A percentile compares a stretch with the other conserved stretches of the same genome.
Evolutionary conservation across 192 early-diverging fungal species (phyloP).

Genomic region (Phlyctochytrium arcticum): DNA sequence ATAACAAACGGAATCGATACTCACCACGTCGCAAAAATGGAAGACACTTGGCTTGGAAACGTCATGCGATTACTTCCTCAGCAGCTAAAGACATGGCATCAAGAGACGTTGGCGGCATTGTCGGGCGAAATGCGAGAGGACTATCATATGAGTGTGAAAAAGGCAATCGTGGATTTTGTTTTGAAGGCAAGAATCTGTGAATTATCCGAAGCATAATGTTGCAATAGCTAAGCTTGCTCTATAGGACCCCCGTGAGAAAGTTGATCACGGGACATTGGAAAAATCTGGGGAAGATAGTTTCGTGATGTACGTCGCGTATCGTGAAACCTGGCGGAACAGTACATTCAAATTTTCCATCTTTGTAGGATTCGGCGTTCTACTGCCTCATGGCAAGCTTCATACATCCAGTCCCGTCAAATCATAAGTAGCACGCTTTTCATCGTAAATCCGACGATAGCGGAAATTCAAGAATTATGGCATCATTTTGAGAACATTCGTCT

Average conservation of each 20-base stretch:
- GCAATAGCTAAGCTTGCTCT: not conserved
- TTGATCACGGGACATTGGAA: slow-evolving; percentile 21
- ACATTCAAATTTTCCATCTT: not conserved
- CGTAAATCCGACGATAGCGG: slow-evolving; percentile 47
- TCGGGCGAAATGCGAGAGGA: slow-evolving; percentile 60
- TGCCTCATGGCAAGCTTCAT: slow-evolving; percentile 43
- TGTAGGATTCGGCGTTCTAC: slow-evolving; percentile 44
- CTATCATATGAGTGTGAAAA: slow-evolving; percentile 65
- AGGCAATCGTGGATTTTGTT: slow-evolving; percentile 67
- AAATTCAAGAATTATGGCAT: slow-evolving; percentile 47
- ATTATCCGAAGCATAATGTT: not conserved
- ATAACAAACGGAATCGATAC: slow-evolving; percentile 63
- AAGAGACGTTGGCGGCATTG: slow-evolving; percentile 34
- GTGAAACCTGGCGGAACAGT: not conserved
- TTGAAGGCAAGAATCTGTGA: no score
- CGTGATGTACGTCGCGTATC: slow-evolving; percentile 26
- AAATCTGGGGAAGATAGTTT: slow-evolving; percentile 31
- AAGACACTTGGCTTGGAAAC: slow-evolving; percentile 53
- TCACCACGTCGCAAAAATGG: slow-evolving; percentile 59
- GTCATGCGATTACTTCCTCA: slow-evolving; percentile 48
- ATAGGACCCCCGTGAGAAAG: slow-evolving; percentile 52
- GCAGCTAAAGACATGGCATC: slow-evolving; percentile 37
- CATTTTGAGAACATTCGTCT: slow-evolving; percentile 41
- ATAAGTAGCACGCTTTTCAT: slow-evolving; percentile 37
- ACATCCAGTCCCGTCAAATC: slow-evolving; percentile 24